A percentile compares a stretch with the other conserved stretches of the same genome.
Conservation (phyloP, 140 eudicot genomes). For the Erigeron philadelphicus region DNA sequence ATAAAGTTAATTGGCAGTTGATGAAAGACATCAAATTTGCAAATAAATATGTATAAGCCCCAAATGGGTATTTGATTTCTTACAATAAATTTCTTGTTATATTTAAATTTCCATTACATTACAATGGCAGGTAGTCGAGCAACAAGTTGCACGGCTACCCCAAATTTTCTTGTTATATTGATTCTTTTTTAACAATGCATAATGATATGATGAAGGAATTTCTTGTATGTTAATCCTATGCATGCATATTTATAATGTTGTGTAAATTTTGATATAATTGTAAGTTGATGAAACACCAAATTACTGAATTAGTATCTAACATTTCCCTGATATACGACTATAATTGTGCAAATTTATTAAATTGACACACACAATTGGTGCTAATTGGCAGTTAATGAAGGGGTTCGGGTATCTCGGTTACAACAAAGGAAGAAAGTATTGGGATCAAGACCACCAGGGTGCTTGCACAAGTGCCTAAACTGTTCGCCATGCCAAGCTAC, state of each 20-base stretch:
- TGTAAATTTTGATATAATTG: too few relatives aligned
- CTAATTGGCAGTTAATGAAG: conserved; percentile 21
- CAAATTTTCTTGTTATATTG: not conserved
- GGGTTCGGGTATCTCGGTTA: conserved; percentile 18
- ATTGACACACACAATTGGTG: not conserved
- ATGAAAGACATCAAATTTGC: not conserved
- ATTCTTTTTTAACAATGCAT: not conserved
- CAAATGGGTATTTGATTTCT: not conserved
- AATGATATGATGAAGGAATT: too few relatives aligned
- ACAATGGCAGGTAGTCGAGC: too few relatives aligned
- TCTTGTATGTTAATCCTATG: too few relatives aligned
- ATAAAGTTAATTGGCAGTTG: not conserved
- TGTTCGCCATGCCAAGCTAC: conserved; percentile 82
- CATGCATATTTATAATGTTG: too few relatives aligned
- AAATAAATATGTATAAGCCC: not conserved
- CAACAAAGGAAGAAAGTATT: conserved; percentile 38
- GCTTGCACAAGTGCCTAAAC: conserved; percentile 69
- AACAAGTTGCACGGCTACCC: too few relatives aligned
- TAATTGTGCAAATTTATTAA: not conserved
- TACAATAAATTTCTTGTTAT: too few relatives aligned
- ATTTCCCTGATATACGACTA: not conserved
- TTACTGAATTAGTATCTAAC: not conserved
- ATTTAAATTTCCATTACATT: too few relatives aligned
- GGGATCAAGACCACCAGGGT: conserved; percentile 72
- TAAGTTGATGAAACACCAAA: too few relatives aligned